These are phyloP conservation scores for Diplodia intermedia DNA, from an alignment of 2,329 filamentous ascomycete genomes.

Conservation along the genomic window DNA sequence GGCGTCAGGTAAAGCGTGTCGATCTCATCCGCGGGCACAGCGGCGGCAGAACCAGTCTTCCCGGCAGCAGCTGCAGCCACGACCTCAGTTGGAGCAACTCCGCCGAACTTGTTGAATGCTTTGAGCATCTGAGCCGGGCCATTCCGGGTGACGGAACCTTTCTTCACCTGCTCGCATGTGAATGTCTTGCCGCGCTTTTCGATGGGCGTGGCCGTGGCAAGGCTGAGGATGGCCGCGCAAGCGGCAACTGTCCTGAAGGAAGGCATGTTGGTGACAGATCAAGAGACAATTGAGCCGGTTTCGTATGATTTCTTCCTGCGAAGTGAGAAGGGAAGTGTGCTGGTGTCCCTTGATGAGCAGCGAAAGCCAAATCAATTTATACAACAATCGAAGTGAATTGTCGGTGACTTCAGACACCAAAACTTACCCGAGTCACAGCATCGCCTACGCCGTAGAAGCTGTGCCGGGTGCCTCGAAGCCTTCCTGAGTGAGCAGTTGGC, in stretches of 20 bases:
- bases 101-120: conserved; percentile 50
- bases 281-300: conserved; percentile 29
- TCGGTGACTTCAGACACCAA: not conserved
- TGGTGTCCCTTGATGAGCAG: not conserved
- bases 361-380: not conserved
- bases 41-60: conserved; percentile 48
- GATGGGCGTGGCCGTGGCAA: conserved; percentile 39
- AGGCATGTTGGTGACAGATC: conserved; percentile 39
- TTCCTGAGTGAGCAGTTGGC: not conserved
- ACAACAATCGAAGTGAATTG: not conserved
- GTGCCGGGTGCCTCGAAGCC: not conserved
- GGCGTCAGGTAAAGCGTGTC: conserved; percentile 55
- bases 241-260: conserved; percentile 43
- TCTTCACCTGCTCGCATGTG: conserved; percentile 43
- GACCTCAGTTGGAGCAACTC: conserved; percentile 42
- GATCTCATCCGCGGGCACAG: conserved; percentile 50
- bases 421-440: not conserved
- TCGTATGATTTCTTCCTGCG: not conserved
- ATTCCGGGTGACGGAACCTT: conserved; percentile 45
- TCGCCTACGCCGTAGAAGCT: not conserved
- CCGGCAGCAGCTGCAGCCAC: conserved; percentile 44
- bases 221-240: conserved; percentile 41
- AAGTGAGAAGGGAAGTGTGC: not conserved
- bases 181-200: conserved; percentile 44
- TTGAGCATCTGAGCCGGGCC: conserved; percentile 49